Evolutionary conservation across 306 rosid genomes (phyloP).

Genomic region (Citrullus mucosospermus): DNA sequence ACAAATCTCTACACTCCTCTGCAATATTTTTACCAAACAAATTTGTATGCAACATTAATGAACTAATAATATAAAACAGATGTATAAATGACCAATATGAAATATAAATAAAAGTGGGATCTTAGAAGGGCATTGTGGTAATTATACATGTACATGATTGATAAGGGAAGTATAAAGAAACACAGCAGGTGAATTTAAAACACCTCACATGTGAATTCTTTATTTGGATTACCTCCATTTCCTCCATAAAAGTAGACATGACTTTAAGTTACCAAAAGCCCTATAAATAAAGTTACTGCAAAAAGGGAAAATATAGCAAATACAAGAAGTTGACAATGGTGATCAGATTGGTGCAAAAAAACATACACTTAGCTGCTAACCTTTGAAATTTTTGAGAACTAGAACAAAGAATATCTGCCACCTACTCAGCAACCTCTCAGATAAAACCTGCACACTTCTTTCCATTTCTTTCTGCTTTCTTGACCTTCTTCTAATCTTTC

Average conservation of each 20-base stretch:
- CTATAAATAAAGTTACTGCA: constrained; percentile 2
- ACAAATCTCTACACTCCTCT: neutral
- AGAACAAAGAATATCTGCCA: neutral
- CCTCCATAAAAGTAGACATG: neutral
- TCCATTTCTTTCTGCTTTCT: neutral
- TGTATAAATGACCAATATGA: neutral
- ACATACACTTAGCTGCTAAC: neutral
- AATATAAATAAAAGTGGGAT: neutral
- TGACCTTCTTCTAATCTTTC: neutral
- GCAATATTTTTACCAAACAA: neutral
- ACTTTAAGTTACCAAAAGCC: neutral
- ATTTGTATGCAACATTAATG: neutral
- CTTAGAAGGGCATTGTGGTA: neutral
- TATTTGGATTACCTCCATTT: neutral
- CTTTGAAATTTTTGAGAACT: neutral
- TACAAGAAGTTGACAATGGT: neutral
- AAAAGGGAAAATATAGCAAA: neutral
- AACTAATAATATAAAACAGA: neutral
- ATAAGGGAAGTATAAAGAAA: neutral
- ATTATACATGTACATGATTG: neutral
- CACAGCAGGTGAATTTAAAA: neutral
- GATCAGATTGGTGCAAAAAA: neutral
- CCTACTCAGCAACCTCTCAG: neutral
- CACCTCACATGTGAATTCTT: neutral
- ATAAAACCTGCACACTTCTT: constrained; percentile 11